Base-by-base conservation (phyloP, 1,139 yeast species). In the Meyerozyma smithsonii region DNA sequence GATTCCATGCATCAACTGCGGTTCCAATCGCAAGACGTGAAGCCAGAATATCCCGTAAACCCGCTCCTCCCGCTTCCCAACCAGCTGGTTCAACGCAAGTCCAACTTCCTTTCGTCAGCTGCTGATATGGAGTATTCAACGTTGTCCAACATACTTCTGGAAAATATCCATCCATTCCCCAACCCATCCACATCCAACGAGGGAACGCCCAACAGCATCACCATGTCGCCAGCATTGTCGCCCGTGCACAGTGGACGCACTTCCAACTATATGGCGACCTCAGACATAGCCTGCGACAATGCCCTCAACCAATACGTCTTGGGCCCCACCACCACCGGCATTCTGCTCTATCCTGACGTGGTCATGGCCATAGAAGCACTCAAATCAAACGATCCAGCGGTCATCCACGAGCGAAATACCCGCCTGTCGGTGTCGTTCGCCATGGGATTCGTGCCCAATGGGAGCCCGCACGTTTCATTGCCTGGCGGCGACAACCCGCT, bases 71-170 rank as follows among this genome's bases (percentile, higher is more conserved):
- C 35, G 16, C 16, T 32, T 8, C 35, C 35, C n/a, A 12, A 8
- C 2, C 28, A 12, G 12, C 16, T 11, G n/a, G 4, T 19, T 3
- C 34, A 41, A 24, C 51, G 53, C 42, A 49, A 67, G 35, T 63
- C 68, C 8, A 70, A 69, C 40, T 81, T 87, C 54, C 63, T 84
- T 45, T 83, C 94, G 1, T 67, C 81, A 12, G 92, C 95, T 0
- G 90, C 92, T 0, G 86, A 84, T 52, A 66, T 82, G 46, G 96
- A 88, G 52, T 86, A 87, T 53, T 74, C 87, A 4, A 81, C 87
- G 2, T 62, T 88, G 32, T 83, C 94, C n/a, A 79, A 74, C 46
- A 84, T 87, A 39, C 72, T 84, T 28, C 81, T 74, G 39, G 82
- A 79, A 45, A 79, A 74, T 42, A 57, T 65, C 41, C 46, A 54